phyloP scores from a whole-genome alignment of 306 rosid genomes.

The Carpinus fangiana region DNA sequence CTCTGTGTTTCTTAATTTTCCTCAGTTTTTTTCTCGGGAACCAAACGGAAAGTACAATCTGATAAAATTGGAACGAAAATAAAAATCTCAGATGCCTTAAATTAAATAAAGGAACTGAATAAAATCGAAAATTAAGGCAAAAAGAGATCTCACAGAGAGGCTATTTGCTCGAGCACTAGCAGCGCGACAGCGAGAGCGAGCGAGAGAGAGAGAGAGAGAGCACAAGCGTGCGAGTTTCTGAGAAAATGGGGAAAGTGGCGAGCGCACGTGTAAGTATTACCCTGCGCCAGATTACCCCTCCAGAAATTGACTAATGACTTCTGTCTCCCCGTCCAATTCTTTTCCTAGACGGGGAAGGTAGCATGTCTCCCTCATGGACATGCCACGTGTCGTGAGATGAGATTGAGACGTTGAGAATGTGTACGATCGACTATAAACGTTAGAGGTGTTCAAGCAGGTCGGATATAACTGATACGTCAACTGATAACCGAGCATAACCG shows the following conservation, averaged over 20 bases:
- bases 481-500: no score
- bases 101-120: background rate
- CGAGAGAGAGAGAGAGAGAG: slow-evolving; percentile 31
- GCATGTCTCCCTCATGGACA: no score
- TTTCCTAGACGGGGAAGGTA: no score
- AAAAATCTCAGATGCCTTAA: background rate
- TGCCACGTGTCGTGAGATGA: no score
- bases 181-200: slow-evolving; percentile 23
- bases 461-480: no score
- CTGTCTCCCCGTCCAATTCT: background rate
- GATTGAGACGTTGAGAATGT: no score
- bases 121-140: background rate
- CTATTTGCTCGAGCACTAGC: slow-evolving; percentile 21
- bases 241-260: slow-evolving; percentile 9
- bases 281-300: slow-evolving; percentile 13
- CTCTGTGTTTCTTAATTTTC: background rate
- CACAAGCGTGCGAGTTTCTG: slow-evolving; percentile 37
- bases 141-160: slow-evolving; percentile 12
- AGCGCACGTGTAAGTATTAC: slow-evolving; percentile 40
- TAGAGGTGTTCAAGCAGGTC: no score
- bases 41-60: slow-evolving; percentile 16
- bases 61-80: background rate
- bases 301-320: background rate
- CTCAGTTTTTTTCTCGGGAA: slow-evolving; percentile 11
- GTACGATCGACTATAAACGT: no score